Conservation (phyloP, 2,329 filamentous ascomycete species). For the Alternaria ethzedia region DNA sequence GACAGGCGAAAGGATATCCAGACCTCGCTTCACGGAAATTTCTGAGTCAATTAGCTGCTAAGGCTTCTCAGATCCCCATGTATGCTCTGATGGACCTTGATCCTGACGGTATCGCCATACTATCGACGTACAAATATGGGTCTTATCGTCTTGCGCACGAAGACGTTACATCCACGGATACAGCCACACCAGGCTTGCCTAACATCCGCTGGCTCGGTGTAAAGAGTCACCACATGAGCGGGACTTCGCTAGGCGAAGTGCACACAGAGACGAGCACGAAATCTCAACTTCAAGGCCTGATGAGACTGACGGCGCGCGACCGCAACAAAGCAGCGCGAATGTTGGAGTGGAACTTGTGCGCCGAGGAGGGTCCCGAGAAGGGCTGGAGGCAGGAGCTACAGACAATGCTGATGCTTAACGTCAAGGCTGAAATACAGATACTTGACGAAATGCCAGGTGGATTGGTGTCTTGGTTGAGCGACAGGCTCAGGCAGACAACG, state of each 20-base stretch:
- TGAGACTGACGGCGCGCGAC: slow-evolving; percentile 63
- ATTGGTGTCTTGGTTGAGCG: slow-evolving; percentile 39
- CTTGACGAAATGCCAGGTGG: slow-evolving; percentile 57
- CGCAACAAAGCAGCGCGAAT: slow-evolving; percentile 63
- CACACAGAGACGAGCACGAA: slow-evolving; percentile 13
- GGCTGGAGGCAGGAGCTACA: slow-evolving; percentile 67
- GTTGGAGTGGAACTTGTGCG: slow-evolving; percentile 53
- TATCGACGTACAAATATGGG: slow-evolving; percentile 75
- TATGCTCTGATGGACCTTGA: slow-evolving; percentile 76
- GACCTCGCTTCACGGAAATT: slow-evolving; percentile 74
- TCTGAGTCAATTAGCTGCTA: slow-evolving; percentile 55
- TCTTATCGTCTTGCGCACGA: slow-evolving; percentile 70
- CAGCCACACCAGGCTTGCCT: slow-evolving; percentile 49
- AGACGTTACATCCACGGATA: slow-evolving; percentile 50
- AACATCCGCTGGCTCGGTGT: slow-evolving; percentile 70
- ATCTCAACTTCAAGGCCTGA: slow-evolving; percentile 48
- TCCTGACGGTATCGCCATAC: slow-evolving; percentile 75
- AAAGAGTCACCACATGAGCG: slow-evolving; percentile 42
- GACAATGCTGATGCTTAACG: slow-evolving; percentile 73
- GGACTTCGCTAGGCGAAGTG: slow-evolving; percentile 18
- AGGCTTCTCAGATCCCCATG: slow-evolving; percentile 55
- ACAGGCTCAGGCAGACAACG: slow-evolving; percentile 22
- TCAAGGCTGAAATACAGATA: slow-evolving; percentile 80
- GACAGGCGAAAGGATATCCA: slow-evolving; percentile 80
- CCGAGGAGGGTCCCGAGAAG: slow-evolving; percentile 41